Conservation (phyloP, 768 basidiomycete species). For the Obba rivulosa region DNA sequence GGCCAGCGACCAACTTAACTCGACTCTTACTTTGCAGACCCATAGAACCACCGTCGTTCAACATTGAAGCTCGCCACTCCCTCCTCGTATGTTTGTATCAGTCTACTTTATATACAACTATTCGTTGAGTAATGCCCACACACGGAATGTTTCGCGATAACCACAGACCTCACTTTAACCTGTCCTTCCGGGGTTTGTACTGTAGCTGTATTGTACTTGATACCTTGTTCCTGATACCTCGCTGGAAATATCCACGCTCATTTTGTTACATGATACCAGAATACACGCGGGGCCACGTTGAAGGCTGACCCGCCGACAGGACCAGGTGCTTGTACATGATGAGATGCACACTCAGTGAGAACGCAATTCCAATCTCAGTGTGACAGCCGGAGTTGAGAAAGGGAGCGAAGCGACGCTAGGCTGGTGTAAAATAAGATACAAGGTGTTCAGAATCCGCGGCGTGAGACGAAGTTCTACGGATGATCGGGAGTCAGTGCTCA, state of each 20-base stretch:
- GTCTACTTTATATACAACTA: slow-evolving; percentile 13
- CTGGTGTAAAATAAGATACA: no score
- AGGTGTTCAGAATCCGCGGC: slow-evolving; percentile 21
- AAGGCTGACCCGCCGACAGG: slow-evolving; percentile 10
- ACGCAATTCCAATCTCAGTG: neutral
- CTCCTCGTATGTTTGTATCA: neutral
- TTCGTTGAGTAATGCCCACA: slow-evolving; percentile 10
- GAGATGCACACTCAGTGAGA: neutral
- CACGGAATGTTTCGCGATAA: slow-evolving; percentile 12
- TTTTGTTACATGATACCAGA: no score
- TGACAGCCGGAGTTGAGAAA: no score
- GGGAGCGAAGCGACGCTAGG: no score
- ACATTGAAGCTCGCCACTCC: neutral
- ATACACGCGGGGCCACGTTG: no score
- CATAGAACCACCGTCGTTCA: neutral
- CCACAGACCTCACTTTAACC: neutral
- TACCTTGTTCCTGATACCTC: neutral
- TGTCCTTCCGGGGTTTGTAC: slow-evolving; percentile 1
- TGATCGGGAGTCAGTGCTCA: neutral
- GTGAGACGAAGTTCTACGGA: slow-evolving; percentile 31
- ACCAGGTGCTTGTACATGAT: neutral
- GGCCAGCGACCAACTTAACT: slow-evolving; percentile 3
- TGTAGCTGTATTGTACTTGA: slow-evolving; percentile 7
- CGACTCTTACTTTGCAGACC: neutral
- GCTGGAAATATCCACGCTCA: neutral